Evolutionary conservation across 2,329 filamentous ascomycete species (phyloP), one percentile per base, ranked within the genome.

Genomic region (Lachnellula hyalina): DNA sequence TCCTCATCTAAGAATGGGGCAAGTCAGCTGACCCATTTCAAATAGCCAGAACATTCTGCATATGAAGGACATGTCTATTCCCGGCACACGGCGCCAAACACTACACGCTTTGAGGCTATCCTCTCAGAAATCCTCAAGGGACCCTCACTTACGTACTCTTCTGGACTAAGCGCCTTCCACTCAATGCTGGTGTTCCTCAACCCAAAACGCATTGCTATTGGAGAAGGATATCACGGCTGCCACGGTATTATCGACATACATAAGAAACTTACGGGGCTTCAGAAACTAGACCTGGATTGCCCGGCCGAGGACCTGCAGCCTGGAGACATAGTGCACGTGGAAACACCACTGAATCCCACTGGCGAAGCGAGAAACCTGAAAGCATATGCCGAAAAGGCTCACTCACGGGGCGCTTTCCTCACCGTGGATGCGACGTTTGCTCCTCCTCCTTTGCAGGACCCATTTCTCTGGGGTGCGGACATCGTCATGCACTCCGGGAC

Each of bases 351-450:
- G 40, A 99, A 99, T 72, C 94, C 94, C 0, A 87, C 87, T 1
- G 94, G 94, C 49, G 85, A 87, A 64, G 91, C 91, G 1, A 86
- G 83, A 63, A 77, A 90, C 64, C 84, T 99, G 28, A 76, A 77
- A 35, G 72, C 75, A 51, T 96, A 87, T 70, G 89, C 90, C 0
- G 76, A 81, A 3, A 81, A 83, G 62, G 94, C 94, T 0, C 86
- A 86, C 66, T 75, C 75, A 5, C 75, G 80, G 5, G 91, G 92
- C 7, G 91, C 90, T 8, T 82, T 82, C 54, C 76, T 97, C 47
- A 87, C 86, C 12, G 87, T 97, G 1, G 94, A 99, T 72, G 85
- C 89, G 2, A 99, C 94, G 0, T 96, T 99, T 72, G 94, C 85
- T 3, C 94, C 94, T 41, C 94, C 94, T 34, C 89, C 90, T 28